A percentile compares a stretch with the other conserved stretches of the same genome.
Evolutionary conservation across 768 basidiomycete species (phyloP).

Genomic region (Psilocybe cyanescens): DNA sequence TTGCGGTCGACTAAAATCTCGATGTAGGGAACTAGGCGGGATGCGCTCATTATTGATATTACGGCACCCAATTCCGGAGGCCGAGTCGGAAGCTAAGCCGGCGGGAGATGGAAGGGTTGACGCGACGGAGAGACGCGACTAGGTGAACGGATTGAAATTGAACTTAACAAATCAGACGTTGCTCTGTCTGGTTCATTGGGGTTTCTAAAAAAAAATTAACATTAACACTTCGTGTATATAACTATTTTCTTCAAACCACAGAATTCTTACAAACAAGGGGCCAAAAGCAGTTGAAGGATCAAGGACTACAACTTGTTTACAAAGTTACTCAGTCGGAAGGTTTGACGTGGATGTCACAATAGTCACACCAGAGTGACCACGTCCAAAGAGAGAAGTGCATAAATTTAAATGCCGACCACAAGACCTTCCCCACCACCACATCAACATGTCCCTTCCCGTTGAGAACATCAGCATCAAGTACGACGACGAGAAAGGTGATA

Average conservation of each 20-base stretch:
- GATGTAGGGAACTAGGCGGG: slow-evolving; percentile 26
- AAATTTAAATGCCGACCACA: slow-evolving; percentile 42
- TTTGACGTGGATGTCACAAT: background rate
- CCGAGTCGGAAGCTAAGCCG: background rate
- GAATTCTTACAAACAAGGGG: no score
- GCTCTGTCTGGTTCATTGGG: no score
- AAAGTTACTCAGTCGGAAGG: no score
- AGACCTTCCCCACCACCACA: slow-evolving; percentile 28
- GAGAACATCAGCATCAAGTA: slow-evolving; percentile 67
- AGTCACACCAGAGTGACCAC: background rate
- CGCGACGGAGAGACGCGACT: background rate
- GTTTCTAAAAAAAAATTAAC: no score
- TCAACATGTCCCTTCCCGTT: slow-evolving; percentile 68
- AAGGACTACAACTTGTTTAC: no score
- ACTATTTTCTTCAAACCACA: no score
- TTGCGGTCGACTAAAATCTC: slow-evolving; percentile 20
- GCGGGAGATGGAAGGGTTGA: background rate
- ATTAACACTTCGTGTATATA: no score
- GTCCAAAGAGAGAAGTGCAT: slow-evolving; percentile 14
- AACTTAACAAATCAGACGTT: no score
- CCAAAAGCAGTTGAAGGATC: no score
- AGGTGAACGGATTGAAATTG: no score
- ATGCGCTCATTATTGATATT: slow-evolving; percentile 8
- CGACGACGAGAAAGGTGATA: slow-evolving; percentile 69
- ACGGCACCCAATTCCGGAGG: background rate